A percentile compares a stretch with the other conserved stretches of the same genome.
Conservation (phyloP, 2,329 filamentous ascomycete genomes). For the Colletotrichum simmondsii region DNA sequence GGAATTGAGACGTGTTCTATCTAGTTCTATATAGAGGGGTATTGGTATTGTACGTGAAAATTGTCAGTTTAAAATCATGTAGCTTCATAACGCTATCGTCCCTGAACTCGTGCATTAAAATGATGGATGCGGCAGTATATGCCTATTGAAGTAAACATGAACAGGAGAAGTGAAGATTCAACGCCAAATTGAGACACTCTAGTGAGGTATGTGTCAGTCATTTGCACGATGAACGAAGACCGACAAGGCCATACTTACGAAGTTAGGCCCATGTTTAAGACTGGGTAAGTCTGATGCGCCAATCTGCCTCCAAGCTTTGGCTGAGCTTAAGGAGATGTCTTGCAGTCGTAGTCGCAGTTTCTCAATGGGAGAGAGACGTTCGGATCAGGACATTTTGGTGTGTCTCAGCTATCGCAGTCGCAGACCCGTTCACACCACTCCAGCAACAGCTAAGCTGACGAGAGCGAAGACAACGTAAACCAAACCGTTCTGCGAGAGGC, state of each 20-base stretch:
- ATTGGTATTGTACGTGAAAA: not conserved
- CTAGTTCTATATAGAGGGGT: not conserved
- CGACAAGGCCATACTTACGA: not conserved
- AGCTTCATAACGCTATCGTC: not conserved
- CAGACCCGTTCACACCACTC: not conserved
- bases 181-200: not conserved
- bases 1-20: not conserved
- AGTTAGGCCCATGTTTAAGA: not conserved
- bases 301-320: not conserved
- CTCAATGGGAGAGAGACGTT: too few relatives aligned
- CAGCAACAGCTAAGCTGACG: not conserved
- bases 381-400: rapidly evolving
- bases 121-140: not conserved
- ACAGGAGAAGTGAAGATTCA: not conserved
- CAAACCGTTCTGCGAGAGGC: not conserved
- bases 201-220: not conserved
- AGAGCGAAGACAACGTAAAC: not conserved
- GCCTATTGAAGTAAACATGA: not conserved
- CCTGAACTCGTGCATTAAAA: not conserved
- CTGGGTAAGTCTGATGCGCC: not conserved
- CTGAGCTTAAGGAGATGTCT: not conserved
- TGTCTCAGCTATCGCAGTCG: not conserved
- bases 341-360: too few relatives aligned
- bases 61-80: not conserved
- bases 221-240: not conserved